A percentile compares a stretch with the other conserved stretches of the same genome.
These are phyloP conservation scores for Cyathus striatus DNA, from an alignment of 768 basidiomycete genomes.

Conservation along the genomic window DNA sequence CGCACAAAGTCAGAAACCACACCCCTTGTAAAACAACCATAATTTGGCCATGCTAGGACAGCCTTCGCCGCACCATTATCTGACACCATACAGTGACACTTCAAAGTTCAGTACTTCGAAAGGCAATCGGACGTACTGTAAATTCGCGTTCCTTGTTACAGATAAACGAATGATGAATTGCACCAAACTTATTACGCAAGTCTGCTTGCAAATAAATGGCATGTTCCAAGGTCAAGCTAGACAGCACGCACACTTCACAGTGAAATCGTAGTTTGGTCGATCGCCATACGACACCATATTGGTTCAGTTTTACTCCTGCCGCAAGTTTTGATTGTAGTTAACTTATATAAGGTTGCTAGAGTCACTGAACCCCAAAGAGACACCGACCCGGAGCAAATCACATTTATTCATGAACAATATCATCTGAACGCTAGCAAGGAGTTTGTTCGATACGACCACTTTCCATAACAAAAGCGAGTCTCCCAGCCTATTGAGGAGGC, in stretches of 20 bases:
- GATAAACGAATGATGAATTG: conserved; percentile 60
- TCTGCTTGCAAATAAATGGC: no score
- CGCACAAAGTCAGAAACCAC: conserved; percentile 3
- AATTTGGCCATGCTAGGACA: conserved; percentile 69
- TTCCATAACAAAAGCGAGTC: conserved; percentile 79
- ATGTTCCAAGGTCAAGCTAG: no score
- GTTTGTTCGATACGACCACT: conserved; percentile 63
- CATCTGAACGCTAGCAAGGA: conserved; percentile 71
- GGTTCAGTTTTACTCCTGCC: conserved; percentile 65
- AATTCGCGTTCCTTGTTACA: conserved; percentile 69
- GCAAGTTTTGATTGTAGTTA: conserved; percentile 61
- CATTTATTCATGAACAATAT: conserved; percentile 81
- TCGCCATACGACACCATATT: conserved; percentile 71
- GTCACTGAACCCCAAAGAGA: no score
- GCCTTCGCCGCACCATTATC: conserved; percentile 69
- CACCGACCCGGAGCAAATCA: conserved; percentile 63
- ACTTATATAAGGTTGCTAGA: no score
- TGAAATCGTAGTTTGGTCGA: conserved; percentile 69
- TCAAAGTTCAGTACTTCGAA: background rate
- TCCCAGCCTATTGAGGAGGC: conserved; percentile 72
- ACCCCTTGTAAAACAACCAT: conserved; percentile 1
- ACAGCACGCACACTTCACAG: conserved; percentile 72
- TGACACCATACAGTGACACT: conserved; percentile 64
- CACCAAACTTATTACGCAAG: conserved; percentile 68
- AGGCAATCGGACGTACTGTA: conserved; percentile 72